Conservation (phyloP, 768 basidiomycete genomes). For the Dioszegia aurantiaca region DNA sequence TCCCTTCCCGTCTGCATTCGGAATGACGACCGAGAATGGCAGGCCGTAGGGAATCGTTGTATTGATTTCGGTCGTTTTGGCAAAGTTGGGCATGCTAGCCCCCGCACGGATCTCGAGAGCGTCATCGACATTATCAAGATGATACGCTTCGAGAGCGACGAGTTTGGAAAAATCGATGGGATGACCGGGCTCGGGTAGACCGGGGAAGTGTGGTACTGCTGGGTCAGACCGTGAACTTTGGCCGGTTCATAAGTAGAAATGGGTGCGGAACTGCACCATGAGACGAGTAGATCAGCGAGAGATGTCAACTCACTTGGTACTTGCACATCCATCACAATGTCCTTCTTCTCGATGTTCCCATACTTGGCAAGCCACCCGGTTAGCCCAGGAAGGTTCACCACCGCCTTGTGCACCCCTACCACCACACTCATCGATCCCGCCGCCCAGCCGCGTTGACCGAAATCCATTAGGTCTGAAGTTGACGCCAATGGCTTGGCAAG, state of each 20-base stretch:
- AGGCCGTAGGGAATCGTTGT: slow-evolving; percentile 37
- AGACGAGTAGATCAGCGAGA: slow-evolving; percentile 2
- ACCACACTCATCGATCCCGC: slow-evolving; percentile 27
- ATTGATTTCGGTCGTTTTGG: slow-evolving; percentile 25
- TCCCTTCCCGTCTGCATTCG: slow-evolving; percentile 9
- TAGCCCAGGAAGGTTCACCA: slow-evolving; percentile 19
- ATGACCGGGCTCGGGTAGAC: slow-evolving; percentile 38
- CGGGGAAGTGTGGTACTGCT: slow-evolving; percentile 37
- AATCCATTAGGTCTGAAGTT: slow-evolving; percentile 36
- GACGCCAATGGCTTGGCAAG: slow-evolving; percentile 31
- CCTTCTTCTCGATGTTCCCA: slow-evolving; percentile 29
- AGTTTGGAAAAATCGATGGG: slow-evolving; percentile 41
- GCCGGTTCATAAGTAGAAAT: slow-evolving; percentile 15
- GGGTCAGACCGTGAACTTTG: slow-evolving; percentile 4
- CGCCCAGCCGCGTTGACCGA: slow-evolving; percentile 40
- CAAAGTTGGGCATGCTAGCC: slow-evolving; percentile 41
- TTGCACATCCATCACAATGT: slow-evolving; percentile 28
- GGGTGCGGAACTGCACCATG: slow-evolving; percentile 24
- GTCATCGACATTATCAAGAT: slow-evolving; percentile 27
- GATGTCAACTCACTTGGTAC: slow-evolving; percentile 45
- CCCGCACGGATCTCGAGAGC: slow-evolving; percentile 27
- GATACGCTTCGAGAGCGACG: slow-evolving; percentile 40
- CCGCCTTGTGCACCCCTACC: slow-evolving; percentile 25
- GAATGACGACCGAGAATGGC: slow-evolving; percentile 39
- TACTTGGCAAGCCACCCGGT: slow-evolving; percentile 36